These are phyloP conservation scores for Zymoseptoria passerinii DNA, from an alignment of 2,329 filamentous ascomycete genomes.

Conservation along the genomic window DNA sequence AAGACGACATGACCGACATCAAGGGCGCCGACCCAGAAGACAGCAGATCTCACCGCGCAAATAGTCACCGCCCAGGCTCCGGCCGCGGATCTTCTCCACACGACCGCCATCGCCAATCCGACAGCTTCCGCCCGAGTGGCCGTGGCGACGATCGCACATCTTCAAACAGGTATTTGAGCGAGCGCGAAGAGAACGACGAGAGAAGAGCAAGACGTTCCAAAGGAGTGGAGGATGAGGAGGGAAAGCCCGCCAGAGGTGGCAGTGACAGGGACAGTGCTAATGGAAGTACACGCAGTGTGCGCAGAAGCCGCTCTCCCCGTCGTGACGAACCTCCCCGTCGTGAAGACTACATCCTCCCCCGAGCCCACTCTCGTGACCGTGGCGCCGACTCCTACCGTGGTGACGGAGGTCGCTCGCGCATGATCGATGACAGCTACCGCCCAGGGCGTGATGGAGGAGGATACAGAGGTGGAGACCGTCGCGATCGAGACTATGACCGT, in stretches of 20 bases:
- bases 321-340: constrained; percentile 15
- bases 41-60: neutral
- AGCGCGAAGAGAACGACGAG: constrained; percentile 29
- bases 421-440: constrained; percentile 32
- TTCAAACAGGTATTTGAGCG: constrained; percentile 23
- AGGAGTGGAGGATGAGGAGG: constrained; percentile 21
- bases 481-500: constrained; percentile 45
- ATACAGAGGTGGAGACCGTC: constrained; percentile 37
- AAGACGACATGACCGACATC: neutral
- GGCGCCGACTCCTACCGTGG: constrained; percentile 34
- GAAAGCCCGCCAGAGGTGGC: constrained; percentile 21
- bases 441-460: constrained; percentile 10
- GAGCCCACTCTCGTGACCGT: constrained; percentile 20
- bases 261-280: constrained; percentile 33
- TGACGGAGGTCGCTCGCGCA: constrained; percentile 25
- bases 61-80: neutral
- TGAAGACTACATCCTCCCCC: constrained; percentile 13
- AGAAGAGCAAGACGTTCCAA: constrained; percentile 27
- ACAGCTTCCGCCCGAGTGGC: constrained; percentile 1
- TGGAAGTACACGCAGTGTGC: constrained; percentile 28
- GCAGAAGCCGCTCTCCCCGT: constrained; percentile 19
- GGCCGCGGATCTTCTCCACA: neutral
- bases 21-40: neutral
- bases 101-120: constrained; percentile 3
- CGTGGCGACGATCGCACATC: constrained; percentile 5